phyloP scores from a whole-genome alignment of 2,329 filamentous ascomycete species.

The Karstenula rhodostoma region DNA sequence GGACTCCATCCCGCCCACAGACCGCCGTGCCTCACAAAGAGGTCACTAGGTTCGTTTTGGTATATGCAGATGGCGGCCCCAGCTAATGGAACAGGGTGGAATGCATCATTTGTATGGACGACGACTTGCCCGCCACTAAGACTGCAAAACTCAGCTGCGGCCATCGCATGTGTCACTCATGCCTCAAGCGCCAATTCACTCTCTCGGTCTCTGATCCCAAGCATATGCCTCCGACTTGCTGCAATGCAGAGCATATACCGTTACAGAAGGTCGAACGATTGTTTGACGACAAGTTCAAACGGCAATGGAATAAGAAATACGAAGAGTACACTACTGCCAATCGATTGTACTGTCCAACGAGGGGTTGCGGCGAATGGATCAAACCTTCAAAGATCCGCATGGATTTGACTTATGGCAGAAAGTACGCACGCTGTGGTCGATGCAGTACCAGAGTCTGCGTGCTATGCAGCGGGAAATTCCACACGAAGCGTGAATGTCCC shows the following conservation, averaged over 20 bases:
- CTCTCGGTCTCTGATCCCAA: constrained; percentile 78
- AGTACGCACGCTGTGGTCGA: constrained; percentile 72
- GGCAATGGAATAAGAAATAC: constrained; percentile 81
- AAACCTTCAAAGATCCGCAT: constrained; percentile 72
- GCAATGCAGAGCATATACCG: constrained; percentile 75
- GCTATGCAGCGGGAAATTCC: constrained; percentile 77
- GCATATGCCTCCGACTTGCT: constrained; percentile 87
- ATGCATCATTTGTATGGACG: constrained; percentile 75
- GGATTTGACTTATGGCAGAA: constrained; percentile 60
- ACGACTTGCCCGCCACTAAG: constrained; percentile 69
- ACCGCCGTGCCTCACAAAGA: constrained; percentile 37
- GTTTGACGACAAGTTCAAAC: constrained; percentile 78
- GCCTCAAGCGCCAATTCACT: constrained; percentile 77
- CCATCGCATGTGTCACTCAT: constrained; percentile 82
- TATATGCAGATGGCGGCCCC: not conserved
- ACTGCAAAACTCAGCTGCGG: constrained; percentile 78
- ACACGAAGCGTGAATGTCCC: constrained; percentile 72
- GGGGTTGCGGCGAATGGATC: constrained; percentile 81
- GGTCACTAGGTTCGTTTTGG: constrained; percentile 27
- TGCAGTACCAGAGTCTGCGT: constrained; percentile 80
- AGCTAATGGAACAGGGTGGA: constrained; percentile 62
- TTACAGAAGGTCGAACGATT: constrained; percentile 78
- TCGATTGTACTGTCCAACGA: constrained; percentile 78
- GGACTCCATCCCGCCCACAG: constrained; percentile 33
- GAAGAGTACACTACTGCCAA: constrained; percentile 77